phyloP scores from a whole-genome alignment of 2,329 filamentous ascomycete genomes.

The Lecanicillium sp. region DNA sequence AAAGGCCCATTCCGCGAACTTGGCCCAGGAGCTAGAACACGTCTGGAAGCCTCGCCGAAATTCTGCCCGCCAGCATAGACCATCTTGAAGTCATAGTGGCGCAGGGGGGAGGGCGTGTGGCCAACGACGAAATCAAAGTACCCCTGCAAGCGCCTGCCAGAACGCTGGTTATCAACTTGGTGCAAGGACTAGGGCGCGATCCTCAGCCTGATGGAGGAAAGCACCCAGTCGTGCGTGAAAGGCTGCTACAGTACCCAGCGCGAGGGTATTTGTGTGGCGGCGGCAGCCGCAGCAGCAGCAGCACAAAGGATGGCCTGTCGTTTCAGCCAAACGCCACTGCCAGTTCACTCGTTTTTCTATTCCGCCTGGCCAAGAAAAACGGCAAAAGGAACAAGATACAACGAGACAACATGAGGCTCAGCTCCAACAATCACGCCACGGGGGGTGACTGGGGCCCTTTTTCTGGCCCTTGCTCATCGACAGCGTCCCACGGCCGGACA shows the following conservation, averaged over 20 bases:
- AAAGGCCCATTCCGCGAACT: too few species aligned
- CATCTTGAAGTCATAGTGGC: not conserved
- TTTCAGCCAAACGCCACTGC: constrained; percentile 5
- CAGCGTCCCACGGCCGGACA: not conserved
- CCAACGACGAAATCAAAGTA: too few species aligned
- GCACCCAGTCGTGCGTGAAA: not conserved
- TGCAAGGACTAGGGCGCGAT: not conserved
- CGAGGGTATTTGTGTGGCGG: not conserved
- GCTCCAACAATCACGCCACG: too few species aligned
- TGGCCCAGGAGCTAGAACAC: constrained; percentile 2
- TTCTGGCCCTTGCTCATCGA: not conserved
- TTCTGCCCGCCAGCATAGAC: not conserved
- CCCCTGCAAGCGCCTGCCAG: not conserved
- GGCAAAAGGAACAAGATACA: too few species aligned
- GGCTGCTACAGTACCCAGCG: not conserved
- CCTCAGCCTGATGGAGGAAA: not conserved
- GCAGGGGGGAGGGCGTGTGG: not conserved
- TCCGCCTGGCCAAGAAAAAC: too few species aligned
- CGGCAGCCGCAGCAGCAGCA: not conserved
- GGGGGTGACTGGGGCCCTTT: not conserved
- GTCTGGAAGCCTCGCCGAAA: not conserved
- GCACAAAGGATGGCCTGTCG: not conserved
- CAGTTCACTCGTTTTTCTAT: too few species aligned
- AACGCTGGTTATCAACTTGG: too few species aligned
- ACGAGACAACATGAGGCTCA: too few species aligned